Evolutionary conservation across 2,329 filamentous ascomycete species (phyloP), one percentile per base, ranked within the genome.

Genomic region (Penicillium sp.): DNA sequence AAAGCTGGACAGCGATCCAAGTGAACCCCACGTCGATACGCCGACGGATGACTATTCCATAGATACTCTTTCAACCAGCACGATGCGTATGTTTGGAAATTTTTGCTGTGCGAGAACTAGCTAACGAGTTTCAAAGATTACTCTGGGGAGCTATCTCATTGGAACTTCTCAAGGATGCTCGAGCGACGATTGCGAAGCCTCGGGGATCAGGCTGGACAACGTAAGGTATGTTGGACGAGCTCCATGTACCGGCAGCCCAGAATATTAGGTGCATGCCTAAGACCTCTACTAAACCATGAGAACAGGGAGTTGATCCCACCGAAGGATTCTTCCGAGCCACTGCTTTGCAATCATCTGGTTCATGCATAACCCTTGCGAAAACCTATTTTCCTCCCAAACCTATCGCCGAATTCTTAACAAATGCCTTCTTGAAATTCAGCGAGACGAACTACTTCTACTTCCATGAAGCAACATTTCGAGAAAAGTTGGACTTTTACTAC

Each of bases 111-210:
- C 3, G 41, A 27, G 8, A 27, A 4, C 14, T 3, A 34, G n/a
- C 21, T 45, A 16, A 45, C 43, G 16, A 9, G 14, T 14, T 13
- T n/a, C 16, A 34, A 27, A 68, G 68, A 73, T 42, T 74, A 73
- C 49, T 73, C 70, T 5, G 71, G 71, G 7, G 72, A 74, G 49
- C 67, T 72, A 16, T 71, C 67, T 3, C 70, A 73, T 34, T 70
- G 70, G 65, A 73, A 69, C 43, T 74, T 73, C 48, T 72, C 70
- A 1, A 63, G 67, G 58, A 63, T 66, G 44, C 61, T 74, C 5
- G 64, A 64, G 14, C 63, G 63, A 3, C 62, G 70, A 32, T 57
- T 72, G 7, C 65, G 68, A 51, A 66, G 55, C 48, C 58, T 64
- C 10, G 53, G 52, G 4, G 50, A 52, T 22, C 18, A 48, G 31